phyloP scores from a whole-genome alignment of 495 filamentous ascomycete genomes.

The Aspergillus nidulans region DNA sequence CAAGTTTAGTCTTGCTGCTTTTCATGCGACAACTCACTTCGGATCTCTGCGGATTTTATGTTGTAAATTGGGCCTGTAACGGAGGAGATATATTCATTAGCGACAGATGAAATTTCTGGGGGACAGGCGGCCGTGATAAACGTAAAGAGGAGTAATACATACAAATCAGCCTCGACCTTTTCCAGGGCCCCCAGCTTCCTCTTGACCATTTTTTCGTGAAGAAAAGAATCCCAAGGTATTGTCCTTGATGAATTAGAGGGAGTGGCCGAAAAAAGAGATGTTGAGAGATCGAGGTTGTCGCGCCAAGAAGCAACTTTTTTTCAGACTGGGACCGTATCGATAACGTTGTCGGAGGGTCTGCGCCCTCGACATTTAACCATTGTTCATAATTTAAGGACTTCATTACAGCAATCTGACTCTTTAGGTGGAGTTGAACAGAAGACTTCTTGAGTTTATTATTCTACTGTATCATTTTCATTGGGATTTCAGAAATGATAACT shows the following conservation, averaged over 20 bases:
- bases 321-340: constrained; percentile 33
- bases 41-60: constrained; percentile 86
- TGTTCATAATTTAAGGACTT: neutral
- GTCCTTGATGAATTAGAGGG: constrained; percentile 3
- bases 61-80: constrained; percentile 69
- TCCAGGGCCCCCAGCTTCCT: constrained; percentile 85
- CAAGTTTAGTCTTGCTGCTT: neutral
- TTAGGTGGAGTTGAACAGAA: neutral
- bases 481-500: neutral
- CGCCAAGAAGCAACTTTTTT: constrained; percentile 39
- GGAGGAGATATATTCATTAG: constrained; percentile 23
- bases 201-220: constrained; percentile 66
- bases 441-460: neutral
- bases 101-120: constrained; percentile 21
- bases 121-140: constrained; percentile 4
- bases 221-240: neutral
- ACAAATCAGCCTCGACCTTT: constrained; percentile 90
- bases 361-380: neutral
- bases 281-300: constrained; percentile 15
- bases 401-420: neutral
- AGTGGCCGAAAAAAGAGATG: constrained; percentile 13
- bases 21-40: constrained; percentile 44
- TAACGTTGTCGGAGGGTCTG: constrained; percentile 21
- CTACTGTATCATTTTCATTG: neutral
- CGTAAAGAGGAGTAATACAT: constrained; percentile 20